Conservation (phyloP, 2,329 filamentous ascomycete genomes). For the Juglanconis juglandina region DNA sequence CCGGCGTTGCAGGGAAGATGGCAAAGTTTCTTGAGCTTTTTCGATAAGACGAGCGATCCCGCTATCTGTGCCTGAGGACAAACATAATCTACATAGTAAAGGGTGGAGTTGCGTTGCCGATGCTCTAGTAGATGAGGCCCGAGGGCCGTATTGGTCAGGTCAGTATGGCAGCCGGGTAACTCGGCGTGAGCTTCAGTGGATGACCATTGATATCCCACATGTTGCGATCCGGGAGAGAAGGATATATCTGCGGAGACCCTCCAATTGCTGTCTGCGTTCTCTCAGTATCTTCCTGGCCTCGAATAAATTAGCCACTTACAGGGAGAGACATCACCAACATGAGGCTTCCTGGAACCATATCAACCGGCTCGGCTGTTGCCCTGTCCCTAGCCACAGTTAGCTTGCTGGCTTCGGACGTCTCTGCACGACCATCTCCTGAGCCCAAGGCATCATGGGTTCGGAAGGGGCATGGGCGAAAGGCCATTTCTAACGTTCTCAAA, state of each 20-base stretch:
- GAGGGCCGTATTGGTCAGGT: not conserved
- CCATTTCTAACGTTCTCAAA: conserved; percentile 24
- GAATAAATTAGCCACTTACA: not conserved
- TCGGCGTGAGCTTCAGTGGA: not conserved
- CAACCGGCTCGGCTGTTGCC: conserved; percentile 3
- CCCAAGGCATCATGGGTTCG: conserved; percentile 25
- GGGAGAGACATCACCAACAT: not conserved
- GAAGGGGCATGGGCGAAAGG: conserved; percentile 24
- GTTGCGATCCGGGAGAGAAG: not conserved
- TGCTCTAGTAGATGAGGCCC: not conserved
- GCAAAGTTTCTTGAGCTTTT: not conserved
- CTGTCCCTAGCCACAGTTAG: conserved; percentile 14
- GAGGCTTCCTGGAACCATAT: not conserved
- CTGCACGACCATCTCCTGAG: conserved; percentile 23
- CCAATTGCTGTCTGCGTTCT: not conserved
- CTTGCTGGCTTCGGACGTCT: conserved; percentile 22
- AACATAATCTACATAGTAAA: not conserved
- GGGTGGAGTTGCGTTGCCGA: not conserved
- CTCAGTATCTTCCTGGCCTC: not conserved
- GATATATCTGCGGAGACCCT: not conserved
- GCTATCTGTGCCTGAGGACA: not conserved
- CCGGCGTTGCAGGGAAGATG: not conserved
- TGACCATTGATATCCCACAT: not conserved
- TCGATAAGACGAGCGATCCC: not conserved
- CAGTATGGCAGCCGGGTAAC: not conserved